phyloP scores from a whole-genome alignment of 176 grass and related monocot genomes.

The Raddia guianensis region DNA sequence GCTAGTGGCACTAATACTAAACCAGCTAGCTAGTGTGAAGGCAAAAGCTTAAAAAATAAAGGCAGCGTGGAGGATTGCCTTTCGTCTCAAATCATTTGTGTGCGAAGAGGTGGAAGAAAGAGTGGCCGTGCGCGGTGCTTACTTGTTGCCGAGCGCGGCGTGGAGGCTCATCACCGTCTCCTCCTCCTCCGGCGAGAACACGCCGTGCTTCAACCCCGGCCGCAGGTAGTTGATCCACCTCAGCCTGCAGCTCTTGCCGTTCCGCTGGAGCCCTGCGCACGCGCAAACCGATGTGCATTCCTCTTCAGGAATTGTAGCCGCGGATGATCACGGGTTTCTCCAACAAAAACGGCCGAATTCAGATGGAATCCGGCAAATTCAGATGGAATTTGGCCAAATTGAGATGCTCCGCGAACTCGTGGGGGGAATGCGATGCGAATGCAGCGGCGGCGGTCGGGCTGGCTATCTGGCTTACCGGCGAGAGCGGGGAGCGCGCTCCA shows the following conservation, averaged over 20 bases:
- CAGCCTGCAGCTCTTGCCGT: slow-evolving; percentile 74
- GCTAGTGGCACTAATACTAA: no score
- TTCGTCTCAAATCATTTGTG: slow-evolving; percentile 53
- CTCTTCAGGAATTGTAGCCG: no score
- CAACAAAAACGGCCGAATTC: background rate
- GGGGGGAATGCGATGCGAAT: slow-evolving; percentile 7
- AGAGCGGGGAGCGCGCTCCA: slow-evolving; percentile 65
- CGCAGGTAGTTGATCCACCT: slow-evolving; percentile 84
- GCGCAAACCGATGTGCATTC: slow-evolving; percentile 21
- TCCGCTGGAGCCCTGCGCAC: slow-evolving; percentile 59
- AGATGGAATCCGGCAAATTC: background rate
- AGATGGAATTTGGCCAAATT: background rate
- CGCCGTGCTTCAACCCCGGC: slow-evolving; percentile 74
- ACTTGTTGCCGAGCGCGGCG: slow-evolving; percentile 89
- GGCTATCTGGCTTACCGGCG: slow-evolving; percentile 50
- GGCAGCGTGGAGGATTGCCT: slow-evolving; percentile 37
- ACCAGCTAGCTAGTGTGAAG: background rate
- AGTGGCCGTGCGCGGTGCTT: slow-evolving; percentile 31
- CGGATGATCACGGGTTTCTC: no score
- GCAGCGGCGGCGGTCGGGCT: background rate
- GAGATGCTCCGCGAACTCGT: no score
- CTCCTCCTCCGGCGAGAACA: slow-evolving; percentile 82
- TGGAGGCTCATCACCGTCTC: slow-evolving; percentile 81
- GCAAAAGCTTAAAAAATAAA: slow-evolving; percentile 18
- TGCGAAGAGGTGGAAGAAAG: background rate